Evolutionary conservation across 768 basidiomycete genomes (phyloP).

Genomic region (Boletus patriciae): DNA sequence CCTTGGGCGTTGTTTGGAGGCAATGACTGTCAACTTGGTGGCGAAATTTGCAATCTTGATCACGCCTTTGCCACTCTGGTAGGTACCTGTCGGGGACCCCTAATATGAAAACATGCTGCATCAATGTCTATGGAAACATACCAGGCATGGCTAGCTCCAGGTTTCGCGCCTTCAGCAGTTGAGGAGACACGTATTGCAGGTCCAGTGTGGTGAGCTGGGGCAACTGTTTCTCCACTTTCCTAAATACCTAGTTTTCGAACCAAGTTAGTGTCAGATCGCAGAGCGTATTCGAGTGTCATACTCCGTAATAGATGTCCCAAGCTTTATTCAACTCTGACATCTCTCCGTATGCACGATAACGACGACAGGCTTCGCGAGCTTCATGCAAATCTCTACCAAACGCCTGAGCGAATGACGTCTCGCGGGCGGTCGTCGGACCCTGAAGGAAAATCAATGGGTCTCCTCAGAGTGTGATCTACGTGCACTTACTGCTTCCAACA

Average conservation of each 20-base stretch:
- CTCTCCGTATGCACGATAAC: constrained; percentile 86
- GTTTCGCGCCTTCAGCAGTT: constrained; percentile 81
- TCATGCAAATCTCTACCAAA: constrained; percentile 92
- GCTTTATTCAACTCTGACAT: constrained; percentile 90
- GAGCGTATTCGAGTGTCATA: constrained; percentile 36
- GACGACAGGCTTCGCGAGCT: constrained; percentile 86
- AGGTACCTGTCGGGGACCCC: constrained; percentile 61
- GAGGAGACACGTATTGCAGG: constrained; percentile 95
- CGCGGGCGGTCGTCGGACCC: constrained; percentile 93
- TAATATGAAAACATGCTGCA: not conserved
- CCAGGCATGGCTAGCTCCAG: constrained; percentile 97
- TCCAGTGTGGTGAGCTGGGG: constrained; percentile 88
- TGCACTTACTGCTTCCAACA: constrained; percentile 76
- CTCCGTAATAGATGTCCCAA: constrained; percentile 98
- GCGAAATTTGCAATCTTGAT: constrained; percentile 83
- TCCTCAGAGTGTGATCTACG: not conserved
- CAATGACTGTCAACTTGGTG: constrained; percentile 88
- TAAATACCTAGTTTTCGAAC: constrained; percentile 69
- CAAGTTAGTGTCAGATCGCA: not conserved
- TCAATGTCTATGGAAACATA: constrained; percentile 27
- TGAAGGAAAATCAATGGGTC: constrained; percentile 32
- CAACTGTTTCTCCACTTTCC: constrained; percentile 92
- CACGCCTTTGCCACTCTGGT: constrained; percentile 82
- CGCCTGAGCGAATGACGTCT: constrained; percentile 91
- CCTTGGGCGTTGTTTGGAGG: constrained; percentile 95